Evolutionary conservation across 2,329 filamentous ascomycete species (phyloP).

Genomic region (Diaporthe destruens): DNA sequence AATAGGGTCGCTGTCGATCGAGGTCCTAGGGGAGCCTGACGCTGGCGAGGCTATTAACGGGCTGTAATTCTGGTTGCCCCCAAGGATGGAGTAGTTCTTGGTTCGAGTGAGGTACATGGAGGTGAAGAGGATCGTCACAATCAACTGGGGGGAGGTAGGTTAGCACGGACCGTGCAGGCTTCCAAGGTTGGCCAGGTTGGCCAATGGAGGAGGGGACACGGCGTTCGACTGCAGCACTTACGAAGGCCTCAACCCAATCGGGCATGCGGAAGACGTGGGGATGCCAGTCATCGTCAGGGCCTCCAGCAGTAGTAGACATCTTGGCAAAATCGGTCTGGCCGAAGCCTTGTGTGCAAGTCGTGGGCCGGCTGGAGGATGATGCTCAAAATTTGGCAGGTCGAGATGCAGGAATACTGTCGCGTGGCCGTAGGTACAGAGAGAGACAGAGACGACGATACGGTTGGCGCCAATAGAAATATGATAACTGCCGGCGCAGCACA

Average conservation of each 20-base stretch:
- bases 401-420: background rate
- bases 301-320: slow-evolving; percentile 29
- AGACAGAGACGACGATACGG: background rate
- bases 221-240: slow-evolving; percentile 42
- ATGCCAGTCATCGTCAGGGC: slow-evolving; percentile 39
- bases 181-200: no score
- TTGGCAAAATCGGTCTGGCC: background rate
- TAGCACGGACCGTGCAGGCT: background rate
- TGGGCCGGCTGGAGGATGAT: background rate
- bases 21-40: slow-evolving; percentile 41
- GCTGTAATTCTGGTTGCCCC: slow-evolving; percentile 36
- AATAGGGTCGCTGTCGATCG: slow-evolving; percentile 42
- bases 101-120: slow-evolving; percentile 55
- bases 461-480: no score
- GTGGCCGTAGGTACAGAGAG: background rate
- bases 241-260: slow-evolving; percentile 52
- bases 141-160: slow-evolving; percentile 47
- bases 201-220: background rate
- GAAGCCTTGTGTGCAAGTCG: background rate
- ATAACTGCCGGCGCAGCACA: background rate
- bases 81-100: slow-evolving; percentile 52
- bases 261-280: slow-evolving; percentile 47
- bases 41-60: slow-evolving; percentile 38
- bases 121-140: slow-evolving; percentile 53
- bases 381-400: background rate